Evolutionary conservation across 2,329 filamentous ascomycete genomes (phyloP).

Genomic region (Pseudocercospora macadamiae): DNA sequence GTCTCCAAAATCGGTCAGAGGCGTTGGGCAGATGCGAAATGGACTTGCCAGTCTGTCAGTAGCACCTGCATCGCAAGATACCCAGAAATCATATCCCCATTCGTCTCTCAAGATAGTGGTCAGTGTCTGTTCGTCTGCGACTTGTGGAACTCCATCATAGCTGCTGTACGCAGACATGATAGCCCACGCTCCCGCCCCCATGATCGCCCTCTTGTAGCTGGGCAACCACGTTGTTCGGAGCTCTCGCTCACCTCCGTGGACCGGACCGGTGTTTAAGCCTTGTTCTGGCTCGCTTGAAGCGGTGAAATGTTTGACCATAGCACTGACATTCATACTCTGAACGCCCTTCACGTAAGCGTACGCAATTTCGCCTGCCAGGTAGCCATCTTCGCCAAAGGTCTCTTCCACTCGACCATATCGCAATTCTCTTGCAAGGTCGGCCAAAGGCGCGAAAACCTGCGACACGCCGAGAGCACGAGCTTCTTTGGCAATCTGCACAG

Average conservation of each 20-base stretch:
- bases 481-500: slow-evolving; percentile 65
- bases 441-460: slow-evolving; percentile 72
- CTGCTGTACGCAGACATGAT: slow-evolving; percentile 76
- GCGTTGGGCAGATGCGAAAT: slow-evolving; percentile 65
- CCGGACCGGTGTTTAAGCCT: slow-evolving; percentile 68
- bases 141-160: slow-evolving; percentile 70
- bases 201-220: slow-evolving; percentile 69
- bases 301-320: slow-evolving; percentile 76
- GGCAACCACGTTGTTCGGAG: slow-evolving; percentile 58
- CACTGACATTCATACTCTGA: slow-evolving; percentile 66
- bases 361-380: slow-evolving; percentile 69
- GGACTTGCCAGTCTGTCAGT: slow-evolving; percentile 68
- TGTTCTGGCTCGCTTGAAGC: slow-evolving; percentile 71
- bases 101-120: slow-evolving; percentile 70
- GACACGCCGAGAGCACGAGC: slow-evolving; percentile 69
- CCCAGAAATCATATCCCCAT: slow-evolving; percentile 73
- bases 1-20: slow-evolving; percentile 36
- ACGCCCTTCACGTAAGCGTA: slow-evolving; percentile 64
- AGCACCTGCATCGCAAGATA: slow-evolving; percentile 69
- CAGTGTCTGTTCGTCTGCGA: slow-evolving; percentile 66
- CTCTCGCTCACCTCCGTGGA: slow-evolving; percentile 60
- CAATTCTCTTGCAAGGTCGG: slow-evolving; percentile 71
- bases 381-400: slow-evolving; percentile 70
- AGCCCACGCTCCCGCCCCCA: slow-evolving; percentile 67
- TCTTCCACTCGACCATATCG: slow-evolving; percentile 75